Evolutionary conservation across 2,329 filamentous ascomycete species (phyloP).

Genomic region (Fusarium kyushuense): DNA sequence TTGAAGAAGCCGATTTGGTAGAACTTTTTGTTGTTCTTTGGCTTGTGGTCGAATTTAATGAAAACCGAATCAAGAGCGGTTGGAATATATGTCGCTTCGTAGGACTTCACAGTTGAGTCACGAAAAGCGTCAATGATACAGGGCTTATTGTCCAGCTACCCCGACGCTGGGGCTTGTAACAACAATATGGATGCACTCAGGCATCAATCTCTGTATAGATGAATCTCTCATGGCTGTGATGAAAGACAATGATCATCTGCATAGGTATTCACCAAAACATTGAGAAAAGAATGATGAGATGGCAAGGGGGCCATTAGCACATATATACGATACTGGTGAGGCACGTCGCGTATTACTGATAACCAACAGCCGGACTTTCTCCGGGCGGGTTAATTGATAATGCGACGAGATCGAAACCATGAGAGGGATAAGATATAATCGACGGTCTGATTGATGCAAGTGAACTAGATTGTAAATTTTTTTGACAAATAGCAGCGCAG

Average conservation of each 20-base stretch:
- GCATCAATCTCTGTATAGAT: conserved; percentile 28
- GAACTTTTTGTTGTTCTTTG: not conserved
- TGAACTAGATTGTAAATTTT: conserved; percentile 25
- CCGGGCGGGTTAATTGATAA: conserved; percentile 44
- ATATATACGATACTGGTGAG: conserved; percentile 17
- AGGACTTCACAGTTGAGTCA: conserved; percentile 34
- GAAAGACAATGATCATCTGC: conserved; percentile 31
- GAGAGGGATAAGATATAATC: conserved; percentile 11
- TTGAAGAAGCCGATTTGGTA: not conserved
- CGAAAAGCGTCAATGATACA: conserved; percentile 41
- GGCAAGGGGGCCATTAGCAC: conserved; percentile 33
- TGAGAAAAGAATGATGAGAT: conserved; percentile 18
- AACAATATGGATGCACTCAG: conserved; percentile 36
- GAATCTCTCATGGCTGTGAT: conserved; percentile 41
- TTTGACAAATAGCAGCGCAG: conserved; percentile 42
- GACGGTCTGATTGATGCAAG: conserved; percentile 7
- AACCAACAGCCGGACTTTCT: conserved; percentile 43
- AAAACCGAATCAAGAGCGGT: conserved; percentile 26
- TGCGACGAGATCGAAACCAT: conserved; percentile 31
- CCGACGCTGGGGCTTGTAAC: conserved; percentile 65
- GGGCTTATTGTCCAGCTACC: conserved; percentile 59
- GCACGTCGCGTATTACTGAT: conserved; percentile 31
- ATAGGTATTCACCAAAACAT: conserved; percentile 38
- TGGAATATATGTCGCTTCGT: conserved; percentile 41
- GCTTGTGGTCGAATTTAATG: conserved; percentile 5